Conservation (phyloP, 1,284 basidiomycete genomes). For the Volvariella surrecta region DNA sequence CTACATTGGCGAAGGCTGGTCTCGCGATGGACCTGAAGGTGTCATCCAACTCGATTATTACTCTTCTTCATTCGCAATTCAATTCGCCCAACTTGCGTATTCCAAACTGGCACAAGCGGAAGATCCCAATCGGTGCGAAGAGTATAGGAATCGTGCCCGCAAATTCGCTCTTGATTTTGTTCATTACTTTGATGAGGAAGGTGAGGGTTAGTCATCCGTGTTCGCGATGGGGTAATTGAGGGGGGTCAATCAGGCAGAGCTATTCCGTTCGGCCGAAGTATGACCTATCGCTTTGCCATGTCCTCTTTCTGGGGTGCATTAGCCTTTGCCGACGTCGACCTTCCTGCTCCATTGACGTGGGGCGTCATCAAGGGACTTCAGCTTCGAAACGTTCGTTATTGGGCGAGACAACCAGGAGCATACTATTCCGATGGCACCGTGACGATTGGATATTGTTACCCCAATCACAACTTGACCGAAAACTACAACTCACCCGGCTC, state of each 20-base stretch:
- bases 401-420: conserved; percentile 54
- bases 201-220: conserved; percentile 22
- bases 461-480: conserved; percentile 69
- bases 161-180: conserved; percentile 65
- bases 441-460: conserved; percentile 68
- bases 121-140: conserved; percentile 57
- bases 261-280: conserved; percentile 69
- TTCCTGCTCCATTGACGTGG: conserved; percentile 65
- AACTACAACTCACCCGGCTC: conserved; percentile 78
- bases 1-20: conserved; percentile 72
- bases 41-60: conserved; percentile 77
- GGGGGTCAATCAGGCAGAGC: conserved; percentile 42
- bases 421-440: conserved; percentile 60
- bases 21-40: conserved; percentile 68
- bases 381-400: conserved; percentile 65
- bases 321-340: conserved; percentile 61
- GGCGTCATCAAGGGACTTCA: conserved; percentile 68
- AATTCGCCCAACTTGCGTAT: conserved; percentile 66
- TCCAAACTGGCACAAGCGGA: conserved; percentile 56
- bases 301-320: conserved; percentile 71
- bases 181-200: conserved; percentile 68
- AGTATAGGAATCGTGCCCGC: conserved; percentile 54
- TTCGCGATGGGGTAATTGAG: not conserved
- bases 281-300: conserved; percentile 75
- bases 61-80: conserved; percentile 74